Evolutionary conservation across 1,284 basidiomycete genomes (phyloP).

Genomic region (Hypsizygus ulmarius): DNA sequence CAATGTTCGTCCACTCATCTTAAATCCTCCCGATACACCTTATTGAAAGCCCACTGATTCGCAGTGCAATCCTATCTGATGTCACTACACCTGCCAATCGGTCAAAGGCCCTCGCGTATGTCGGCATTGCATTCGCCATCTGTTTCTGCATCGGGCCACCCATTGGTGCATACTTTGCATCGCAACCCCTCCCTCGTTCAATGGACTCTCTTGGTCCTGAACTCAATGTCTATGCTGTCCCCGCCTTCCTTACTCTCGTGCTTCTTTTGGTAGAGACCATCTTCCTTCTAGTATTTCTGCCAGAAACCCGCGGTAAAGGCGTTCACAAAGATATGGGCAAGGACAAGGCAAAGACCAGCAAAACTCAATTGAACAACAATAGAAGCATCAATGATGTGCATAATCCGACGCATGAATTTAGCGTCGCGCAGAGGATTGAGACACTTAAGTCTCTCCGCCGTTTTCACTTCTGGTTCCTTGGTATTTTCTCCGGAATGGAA

Average conservation of each 20-base stretch:
- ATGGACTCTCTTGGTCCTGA: constrained; percentile 59
- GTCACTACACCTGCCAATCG: constrained; percentile 76
- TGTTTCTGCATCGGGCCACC: constrained; percentile 87
- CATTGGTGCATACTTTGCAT: constrained; percentile 80
- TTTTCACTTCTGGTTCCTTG: constrained; percentile 81
- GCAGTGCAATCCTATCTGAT: constrained; percentile 86
- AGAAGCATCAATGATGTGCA: constrained; percentile 10
- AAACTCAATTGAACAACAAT: constrained; percentile 11
- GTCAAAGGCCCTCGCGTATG: constrained; percentile 82
- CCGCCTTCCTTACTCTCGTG: constrained; percentile 74
- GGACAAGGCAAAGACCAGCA: constrained; percentile 15
- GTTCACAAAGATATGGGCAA: constrained; percentile 20
- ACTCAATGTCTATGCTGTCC: constrained; percentile 83
- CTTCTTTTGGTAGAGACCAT: constrained; percentile 69
- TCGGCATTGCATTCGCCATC: constrained; percentile 91
- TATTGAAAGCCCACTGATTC: not conserved
- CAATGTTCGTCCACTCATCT: constrained; percentile 53
- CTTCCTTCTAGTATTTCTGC: constrained; percentile 71
- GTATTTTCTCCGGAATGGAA: constrained; percentile 88
- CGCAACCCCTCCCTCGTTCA: constrained; percentile 59
- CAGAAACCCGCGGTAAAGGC: constrained; percentile 67
- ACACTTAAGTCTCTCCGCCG: constrained; percentile 55
- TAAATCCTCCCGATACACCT: not conserved
- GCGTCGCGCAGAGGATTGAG: constrained; percentile 48
- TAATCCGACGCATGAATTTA: constrained; percentile 28